These are phyloP conservation scores for Hypoxylon perforatum DNA, from an alignment of 495 filamentous ascomycete species.

Conservation along the genomic window DNA sequence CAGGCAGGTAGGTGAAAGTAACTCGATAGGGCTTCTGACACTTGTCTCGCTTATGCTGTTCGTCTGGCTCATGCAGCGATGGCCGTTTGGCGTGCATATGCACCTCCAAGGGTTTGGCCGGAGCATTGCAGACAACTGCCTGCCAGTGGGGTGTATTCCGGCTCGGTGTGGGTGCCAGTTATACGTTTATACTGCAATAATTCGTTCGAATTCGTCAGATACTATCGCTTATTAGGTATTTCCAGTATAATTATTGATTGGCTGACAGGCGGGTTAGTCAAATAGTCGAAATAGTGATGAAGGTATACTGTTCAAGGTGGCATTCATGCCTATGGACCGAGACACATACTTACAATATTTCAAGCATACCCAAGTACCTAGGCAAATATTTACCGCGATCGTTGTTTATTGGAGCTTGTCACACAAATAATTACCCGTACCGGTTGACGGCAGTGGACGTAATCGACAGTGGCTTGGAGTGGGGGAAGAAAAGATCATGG, in stretches of 20 bases:
- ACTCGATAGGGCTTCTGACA: conserved; percentile 43
- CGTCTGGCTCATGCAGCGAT: conserved; percentile 40
- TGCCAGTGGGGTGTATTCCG: conserved; percentile 46
- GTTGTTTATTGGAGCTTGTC: no score
- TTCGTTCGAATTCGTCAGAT: conserved; percentile 18
- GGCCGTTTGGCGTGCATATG: conserved; percentile 41
- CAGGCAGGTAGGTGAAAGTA: conserved; percentile 26
- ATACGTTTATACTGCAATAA: conserved; percentile 19
- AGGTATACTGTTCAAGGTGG: conserved; percentile 1
- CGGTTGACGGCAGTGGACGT: background rate
- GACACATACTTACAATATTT: background rate
- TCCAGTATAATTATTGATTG: conserved; percentile 6
- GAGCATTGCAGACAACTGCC: conserved; percentile 40
- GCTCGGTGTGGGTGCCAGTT: conserved; percentile 36
- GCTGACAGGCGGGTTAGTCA: conserved; percentile 1
- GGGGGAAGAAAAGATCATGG: background rate
- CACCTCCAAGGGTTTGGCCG: conserved; percentile 34
- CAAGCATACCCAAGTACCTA: no score
- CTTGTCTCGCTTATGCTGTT: conserved; percentile 47
- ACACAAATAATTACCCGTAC: background rate
- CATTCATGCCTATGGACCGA: no score
- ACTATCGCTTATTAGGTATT: conserved; percentile 18
- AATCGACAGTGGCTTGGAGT: conserved; percentile 7
- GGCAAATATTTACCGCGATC: background rate
- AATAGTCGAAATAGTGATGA: conserved; percentile 3